phyloP scores from a whole-genome alignment of 2,329 filamentous ascomycete species.

The Madurella fahalii region DNA sequence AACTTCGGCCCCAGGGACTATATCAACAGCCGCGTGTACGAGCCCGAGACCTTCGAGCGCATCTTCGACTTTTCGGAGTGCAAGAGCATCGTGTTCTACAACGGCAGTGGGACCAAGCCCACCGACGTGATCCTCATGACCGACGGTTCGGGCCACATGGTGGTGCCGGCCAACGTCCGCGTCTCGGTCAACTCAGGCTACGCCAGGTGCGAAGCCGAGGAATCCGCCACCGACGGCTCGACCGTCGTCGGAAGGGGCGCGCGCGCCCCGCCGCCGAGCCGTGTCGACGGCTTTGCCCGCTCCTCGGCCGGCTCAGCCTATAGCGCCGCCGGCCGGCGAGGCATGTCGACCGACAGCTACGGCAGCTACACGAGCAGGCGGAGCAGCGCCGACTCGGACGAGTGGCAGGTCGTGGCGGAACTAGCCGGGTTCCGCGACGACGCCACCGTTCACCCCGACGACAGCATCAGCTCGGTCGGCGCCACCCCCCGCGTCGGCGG shows the following conservation, averaged over 20 bases:
- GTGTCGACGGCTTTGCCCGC: constrained; percentile 16
- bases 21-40: constrained; percentile 4
- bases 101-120: constrained; percentile 6
- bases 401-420: constrained; percentile 15
- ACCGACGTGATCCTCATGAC: constrained; percentile 14
- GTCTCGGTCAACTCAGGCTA: constrained; percentile 17
- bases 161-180: constrained; percentile 19
- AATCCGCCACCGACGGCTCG: constrained; percentile 2
- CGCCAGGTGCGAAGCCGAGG: constrained; percentile 9
- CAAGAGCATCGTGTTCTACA: constrained; percentile 17
- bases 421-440: constrained; percentile 4
- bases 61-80: constrained; percentile 21
- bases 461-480: constrained; percentile 23
- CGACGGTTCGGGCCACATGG: constrained; percentile 20
- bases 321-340: constrained; percentile 2
- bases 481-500: no score
- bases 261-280: constrained; percentile 20
- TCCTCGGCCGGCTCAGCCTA: constrained; percentile 17
- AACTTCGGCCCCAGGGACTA: constrained; percentile 8
- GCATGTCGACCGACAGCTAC: no score
- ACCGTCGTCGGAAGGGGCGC: constrained; percentile 9
- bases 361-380: constrained; percentile 2
- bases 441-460: constrained; percentile 19
- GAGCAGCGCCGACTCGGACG: constrained; percentile 6
- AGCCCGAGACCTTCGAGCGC: constrained; percentile 17